Conservation (phyloP, 148 eudicot species). For the Diospyros kaki region DNA sequence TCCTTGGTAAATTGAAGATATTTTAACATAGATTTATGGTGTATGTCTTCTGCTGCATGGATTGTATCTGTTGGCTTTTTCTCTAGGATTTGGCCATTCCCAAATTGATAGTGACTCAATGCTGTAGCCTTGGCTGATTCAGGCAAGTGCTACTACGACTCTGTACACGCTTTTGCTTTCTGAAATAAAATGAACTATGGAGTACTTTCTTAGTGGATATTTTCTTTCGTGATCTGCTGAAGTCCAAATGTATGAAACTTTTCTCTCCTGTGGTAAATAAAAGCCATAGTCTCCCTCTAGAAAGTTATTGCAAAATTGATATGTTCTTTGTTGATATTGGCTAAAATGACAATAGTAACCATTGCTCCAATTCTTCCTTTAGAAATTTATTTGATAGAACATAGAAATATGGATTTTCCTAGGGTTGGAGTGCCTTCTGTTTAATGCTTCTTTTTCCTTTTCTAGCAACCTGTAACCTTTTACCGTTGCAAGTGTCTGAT, state of each 20-base stretch:
- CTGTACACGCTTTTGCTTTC: not conserved
- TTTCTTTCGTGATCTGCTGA: not conserved
- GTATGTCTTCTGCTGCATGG: too few relatives aligned
- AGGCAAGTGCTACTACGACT: not conserved
- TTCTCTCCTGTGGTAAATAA: not conserved
- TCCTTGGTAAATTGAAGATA: not conserved
- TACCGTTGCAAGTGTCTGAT: not conserved
- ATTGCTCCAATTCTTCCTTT: not conserved
- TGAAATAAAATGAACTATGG: not conserved
- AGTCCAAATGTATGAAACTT: not conserved
- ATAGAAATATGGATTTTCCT: not conserved
- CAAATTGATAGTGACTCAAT: not conserved
- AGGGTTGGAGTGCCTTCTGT: not conserved
- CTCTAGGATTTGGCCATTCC: not conserved
- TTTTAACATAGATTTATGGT: not conserved
- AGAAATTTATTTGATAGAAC: not conserved
- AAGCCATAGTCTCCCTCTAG: not conserved
- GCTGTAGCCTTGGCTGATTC: not conserved
- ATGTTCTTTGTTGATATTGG: not conserved
- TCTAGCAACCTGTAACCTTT: not conserved
- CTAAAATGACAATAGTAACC: not conserved
- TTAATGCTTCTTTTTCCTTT: not conserved
- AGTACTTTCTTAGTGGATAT: not conserved
- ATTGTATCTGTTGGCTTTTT: not conserved
- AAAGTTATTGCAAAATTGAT: conserved; percentile 1